phyloP scores from a whole-genome alignment of 2,329 filamentous ascomycete species.

The Stemphylium beticola region DNA sequence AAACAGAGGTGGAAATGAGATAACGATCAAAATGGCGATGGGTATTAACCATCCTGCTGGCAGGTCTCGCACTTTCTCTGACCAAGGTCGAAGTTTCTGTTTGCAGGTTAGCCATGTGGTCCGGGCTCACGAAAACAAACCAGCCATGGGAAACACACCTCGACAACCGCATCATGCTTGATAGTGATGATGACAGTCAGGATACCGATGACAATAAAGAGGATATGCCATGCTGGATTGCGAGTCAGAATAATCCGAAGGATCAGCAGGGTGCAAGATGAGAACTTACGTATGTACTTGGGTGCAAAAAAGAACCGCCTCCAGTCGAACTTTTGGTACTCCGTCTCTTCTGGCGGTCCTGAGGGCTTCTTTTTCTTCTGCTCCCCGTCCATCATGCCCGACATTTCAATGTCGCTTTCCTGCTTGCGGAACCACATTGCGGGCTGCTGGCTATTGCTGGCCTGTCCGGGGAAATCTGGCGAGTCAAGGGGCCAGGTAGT shows the following conservation, averaged over 20 bases:
- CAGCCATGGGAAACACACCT: slow-evolving; percentile 22
- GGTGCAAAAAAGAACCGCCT: slow-evolving; percentile 42
- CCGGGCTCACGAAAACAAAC: neutral
- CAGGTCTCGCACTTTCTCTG: slow-evolving; percentile 43
- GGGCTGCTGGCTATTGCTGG: neutral
- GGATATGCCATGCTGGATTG: slow-evolving; percentile 41
- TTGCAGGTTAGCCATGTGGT: slow-evolving; percentile 13
- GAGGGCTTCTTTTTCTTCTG: slow-evolving; percentile 25
- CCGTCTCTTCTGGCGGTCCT: slow-evolving; percentile 35
- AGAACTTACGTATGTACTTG: slow-evolving; percentile 44
- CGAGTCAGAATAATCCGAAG: slow-evolving; percentile 12
- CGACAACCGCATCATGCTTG: slow-evolving; percentile 41
- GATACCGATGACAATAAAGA: slow-evolving; percentile 35
- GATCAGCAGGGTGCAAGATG: neutral
- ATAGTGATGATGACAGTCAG: slow-evolving; percentile 39
- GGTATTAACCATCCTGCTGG: slow-evolving; percentile 47
- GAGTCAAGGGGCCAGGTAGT: slow-evolving; percentile 5
- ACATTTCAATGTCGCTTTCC: slow-evolving; percentile 42
- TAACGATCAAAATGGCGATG: slow-evolving; percentile 40
- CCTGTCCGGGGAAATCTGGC: slow-evolving; percentile 1
- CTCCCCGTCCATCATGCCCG: slow-evolving; percentile 19
- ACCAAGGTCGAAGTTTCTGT: slow-evolving; percentile 43
- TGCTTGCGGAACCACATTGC: slow-evolving; percentile 33
- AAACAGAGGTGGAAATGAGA: slow-evolving; percentile 46
- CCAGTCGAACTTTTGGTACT: slow-evolving; percentile 44